Percentiles rank a stretch among this genome's conserved stretches.
Evolutionary conservation across 2,329 filamentous ascomycete species (phyloP).

Genomic region (Colletotrichum scovillei): DNA sequence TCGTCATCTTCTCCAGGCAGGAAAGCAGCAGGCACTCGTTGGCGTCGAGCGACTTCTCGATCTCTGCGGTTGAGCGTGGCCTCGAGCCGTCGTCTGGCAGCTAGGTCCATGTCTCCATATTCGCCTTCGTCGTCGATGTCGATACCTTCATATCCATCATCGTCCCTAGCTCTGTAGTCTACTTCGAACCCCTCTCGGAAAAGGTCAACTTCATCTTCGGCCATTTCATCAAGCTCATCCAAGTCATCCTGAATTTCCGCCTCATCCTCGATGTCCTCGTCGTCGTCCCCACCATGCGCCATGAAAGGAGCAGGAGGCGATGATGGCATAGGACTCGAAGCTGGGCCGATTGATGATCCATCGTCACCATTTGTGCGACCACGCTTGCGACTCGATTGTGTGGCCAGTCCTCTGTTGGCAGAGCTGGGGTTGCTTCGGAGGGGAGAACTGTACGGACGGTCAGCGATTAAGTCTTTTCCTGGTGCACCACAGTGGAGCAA

Average conservation of each 20-base stretch:
- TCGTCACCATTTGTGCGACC: constrained; percentile 64
- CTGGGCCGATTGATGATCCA: constrained; percentile 61
- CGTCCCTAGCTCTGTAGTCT: constrained; percentile 75
- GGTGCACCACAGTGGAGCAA: background rate
- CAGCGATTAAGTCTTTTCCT: constrained; percentile 23
- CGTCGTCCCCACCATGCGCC: constrained; percentile 74
- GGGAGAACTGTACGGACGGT: constrained; percentile 74
- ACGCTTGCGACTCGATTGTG: constrained; percentile 65
- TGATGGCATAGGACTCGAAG: constrained; percentile 74
- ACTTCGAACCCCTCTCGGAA: constrained; percentile 80
- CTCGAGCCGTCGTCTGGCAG: constrained; percentile 76
- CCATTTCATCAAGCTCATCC: constrained; percentile 83
- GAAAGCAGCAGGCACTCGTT: constrained; percentile 78
- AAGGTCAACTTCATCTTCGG: constrained; percentile 83
- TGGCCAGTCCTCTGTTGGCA: constrained; percentile 78
- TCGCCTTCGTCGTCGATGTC: constrained; percentile 84
- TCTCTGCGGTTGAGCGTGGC: constrained; percentile 80
- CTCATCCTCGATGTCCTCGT: constrained; percentile 79
- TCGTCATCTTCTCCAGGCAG: constrained; percentile 87
- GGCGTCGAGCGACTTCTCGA: constrained; percentile 74
- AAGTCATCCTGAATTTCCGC: constrained; percentile 78
- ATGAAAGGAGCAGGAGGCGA: constrained; percentile 74
- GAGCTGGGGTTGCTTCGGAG: constrained; percentile 84
- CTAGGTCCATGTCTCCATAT: constrained; percentile 76
- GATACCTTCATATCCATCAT: constrained; percentile 76